Evolutionary conservation across 1,284 basidiomycete species (phyloP).

Genomic region (Anthracocystis setariae): DNA sequence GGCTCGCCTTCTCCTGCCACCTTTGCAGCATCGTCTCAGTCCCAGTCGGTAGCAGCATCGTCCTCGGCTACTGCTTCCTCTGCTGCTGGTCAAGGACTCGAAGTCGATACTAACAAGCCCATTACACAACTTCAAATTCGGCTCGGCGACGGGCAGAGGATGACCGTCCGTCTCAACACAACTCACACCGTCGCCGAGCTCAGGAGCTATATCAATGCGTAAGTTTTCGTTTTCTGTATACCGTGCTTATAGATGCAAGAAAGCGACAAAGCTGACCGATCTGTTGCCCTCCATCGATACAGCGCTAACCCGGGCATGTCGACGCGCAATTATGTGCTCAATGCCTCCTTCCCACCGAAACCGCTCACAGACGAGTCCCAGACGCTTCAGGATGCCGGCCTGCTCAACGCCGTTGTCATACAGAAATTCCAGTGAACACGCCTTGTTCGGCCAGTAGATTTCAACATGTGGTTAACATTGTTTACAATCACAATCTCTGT

Average conservation of each 20-base stretch:
- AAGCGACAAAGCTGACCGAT: not conserved
- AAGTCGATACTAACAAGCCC: conserved; percentile 82
- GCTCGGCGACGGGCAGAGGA: conserved; percentile 85
- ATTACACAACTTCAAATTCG: conserved; percentile 91
- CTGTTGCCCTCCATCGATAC: not conserved
- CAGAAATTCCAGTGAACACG: conserved; percentile 53
- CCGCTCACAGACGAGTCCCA: conserved; percentile 59
- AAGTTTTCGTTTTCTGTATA: conserved; percentile 68
- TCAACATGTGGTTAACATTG: too few relatives aligned
- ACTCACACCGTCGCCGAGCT: conserved; percentile 89
- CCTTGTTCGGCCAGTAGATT: not conserved
- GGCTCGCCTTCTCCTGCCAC: conserved; percentile 70
- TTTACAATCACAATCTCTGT: too few relatives aligned
- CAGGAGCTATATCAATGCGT: conserved; percentile 88
- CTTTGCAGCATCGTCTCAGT: conserved; percentile 28
- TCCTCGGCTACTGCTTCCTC: conserved; percentile 51
- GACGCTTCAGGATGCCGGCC: conserved; percentile 60
- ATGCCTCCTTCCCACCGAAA: conserved; percentile 65
- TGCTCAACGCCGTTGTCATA: conserved; percentile 64
- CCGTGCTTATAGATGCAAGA: not conserved
- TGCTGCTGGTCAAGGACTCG: conserved; percentile 70
- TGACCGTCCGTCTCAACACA: conserved; percentile 88
- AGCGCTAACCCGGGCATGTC: conserved; percentile 61
- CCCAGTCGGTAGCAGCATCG: conserved; percentile 58
- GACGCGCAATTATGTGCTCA: conserved; percentile 54